A percentile compares a stretch with the other conserved stretches of the same genome.
Evolutionary conservation across 2,329 filamentous ascomycete genomes (phyloP).

Genomic region (Paraphaeosphaeria sporulosa): DNA sequence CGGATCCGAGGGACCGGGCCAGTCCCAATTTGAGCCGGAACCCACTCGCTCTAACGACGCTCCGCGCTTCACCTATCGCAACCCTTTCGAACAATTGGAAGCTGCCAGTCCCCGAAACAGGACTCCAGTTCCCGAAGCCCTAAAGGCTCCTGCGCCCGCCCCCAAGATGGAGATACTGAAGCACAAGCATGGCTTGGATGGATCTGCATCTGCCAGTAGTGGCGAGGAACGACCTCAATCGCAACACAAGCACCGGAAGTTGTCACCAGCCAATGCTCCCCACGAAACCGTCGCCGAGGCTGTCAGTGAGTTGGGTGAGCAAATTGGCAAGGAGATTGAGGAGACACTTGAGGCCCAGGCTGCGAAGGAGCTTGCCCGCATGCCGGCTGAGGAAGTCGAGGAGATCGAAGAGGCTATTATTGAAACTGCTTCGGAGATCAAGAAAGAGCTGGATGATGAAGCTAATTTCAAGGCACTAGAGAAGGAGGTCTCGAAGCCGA

Average conservation of each 20-base stretch:
- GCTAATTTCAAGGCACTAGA: slow-evolving; percentile 64
- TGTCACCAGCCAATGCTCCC: slow-evolving; percentile 22
- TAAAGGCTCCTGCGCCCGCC: slow-evolving; percentile 25
- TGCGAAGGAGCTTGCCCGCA: slow-evolving; percentile 50
- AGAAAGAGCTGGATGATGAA: slow-evolving; percentile 60
- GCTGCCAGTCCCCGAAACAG: slow-evolving; percentile 69
- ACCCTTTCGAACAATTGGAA: slow-evolving; percentile 74
- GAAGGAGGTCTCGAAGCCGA: slow-evolving; percentile 58
- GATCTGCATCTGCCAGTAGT: slow-evolving; percentile 36
- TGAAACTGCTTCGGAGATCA: slow-evolving; percentile 54
- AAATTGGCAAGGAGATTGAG: slow-evolving; percentile 68
- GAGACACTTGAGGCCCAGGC: slow-evolving; percentile 65
- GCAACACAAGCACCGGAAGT: slow-evolving; percentile 28
- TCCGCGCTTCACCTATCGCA: slow-evolving; percentile 72
- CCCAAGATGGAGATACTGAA: slow-evolving; percentile 57
- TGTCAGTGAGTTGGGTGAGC: slow-evolving; percentile 69
- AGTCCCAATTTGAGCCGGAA: slow-evolving; percentile 44
- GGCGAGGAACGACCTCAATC: slow-evolving; percentile 31
- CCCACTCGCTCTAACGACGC: slow-evolving; percentile 30
- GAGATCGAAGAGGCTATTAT: slow-evolving; percentile 65
- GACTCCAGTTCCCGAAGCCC: slow-evolving; percentile 37
- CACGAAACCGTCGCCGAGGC: slow-evolving; percentile 75
- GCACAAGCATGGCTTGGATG: slow-evolving; percentile 51
- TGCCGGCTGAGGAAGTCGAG: slow-evolving; percentile 56
- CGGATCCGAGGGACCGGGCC: slow-evolving; percentile 51